Base-by-base conservation (phyloP, 352 stramenopile species). In the Pythium plurisporium region DNA sequence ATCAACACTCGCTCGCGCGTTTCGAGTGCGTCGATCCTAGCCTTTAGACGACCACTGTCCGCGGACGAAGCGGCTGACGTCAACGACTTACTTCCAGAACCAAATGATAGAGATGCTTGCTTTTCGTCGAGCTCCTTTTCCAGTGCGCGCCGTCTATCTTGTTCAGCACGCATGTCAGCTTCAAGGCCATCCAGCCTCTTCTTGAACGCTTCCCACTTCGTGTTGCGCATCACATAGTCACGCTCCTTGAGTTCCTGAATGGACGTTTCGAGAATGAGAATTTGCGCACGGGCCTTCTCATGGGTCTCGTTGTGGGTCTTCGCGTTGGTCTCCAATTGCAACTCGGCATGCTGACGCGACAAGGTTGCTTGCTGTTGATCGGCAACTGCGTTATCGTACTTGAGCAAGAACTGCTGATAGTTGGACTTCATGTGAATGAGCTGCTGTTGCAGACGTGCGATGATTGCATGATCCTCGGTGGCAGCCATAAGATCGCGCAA, bases 401-500 rank as follows among this genome's bases (percentile, higher is more conserved):
- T 82, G 27, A 72, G 43, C 0, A 82, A 31, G n/a, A 90, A 92
- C n/a, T 87, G 76, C 58, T 94, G 84, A 63, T 91, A 94, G 14
- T 73, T 86, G 4, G 68, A 38, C 55, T 90, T 95, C n/a, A 95
- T 83, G n/a, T 91, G 74, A 59, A 94, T 77, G 15, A 98, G 66
- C 59, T 97, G 80, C 27, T 91, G 77, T 62, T 98, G 93, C 12
- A 98, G 68, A 49, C 82, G 70, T 1, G 86, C 92, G 33, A 98
- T 93, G 29, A 97, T 74, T 4, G 87, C 76, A 38, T 97, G 87
- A 62, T 98, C 93, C 59, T 97, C 91, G 3, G 73, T 92, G 0
- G 82, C 73, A 0, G 69, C 74, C 54, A 91, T 88, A 14, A 95
- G 62, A 30, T 96, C 77, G 5, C 69, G 67, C 7, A 90, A 52